Conservation (phyloP, 495 filamentous ascomycete genomes). For the Aspergillus ellipticus region DNA sequence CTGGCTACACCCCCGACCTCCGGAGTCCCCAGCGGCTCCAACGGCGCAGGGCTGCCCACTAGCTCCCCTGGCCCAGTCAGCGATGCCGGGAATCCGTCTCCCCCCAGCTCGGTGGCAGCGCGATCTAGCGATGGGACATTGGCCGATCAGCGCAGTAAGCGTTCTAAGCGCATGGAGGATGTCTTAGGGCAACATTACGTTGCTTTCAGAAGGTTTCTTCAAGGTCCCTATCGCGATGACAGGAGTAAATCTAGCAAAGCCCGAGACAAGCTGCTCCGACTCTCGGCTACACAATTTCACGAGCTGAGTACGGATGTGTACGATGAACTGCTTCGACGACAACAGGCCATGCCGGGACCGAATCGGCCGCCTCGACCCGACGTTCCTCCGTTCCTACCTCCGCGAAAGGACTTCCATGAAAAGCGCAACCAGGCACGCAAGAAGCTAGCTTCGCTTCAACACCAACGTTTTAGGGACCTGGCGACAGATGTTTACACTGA, state of each 20-base stretch:
- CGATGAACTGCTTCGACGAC: slow-evolving; percentile 86
- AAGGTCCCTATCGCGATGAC: slow-evolving; percentile 66
- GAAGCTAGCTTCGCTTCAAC: slow-evolving; percentile 83
- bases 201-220: slow-evolving; percentile 72
- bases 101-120: slow-evolving; percentile 74
- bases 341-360: slow-evolving; percentile 58
- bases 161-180: slow-evolving; percentile 59
- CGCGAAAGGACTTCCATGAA: slow-evolving; percentile 85
- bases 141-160: slow-evolving; percentile 54
- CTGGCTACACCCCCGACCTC: slow-evolving; percentile 70
- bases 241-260: slow-evolving; percentile 78
- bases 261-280: slow-evolving; percentile 83
- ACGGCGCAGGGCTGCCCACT: slow-evolving; percentile 41
- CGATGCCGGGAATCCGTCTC: slow-evolving; percentile 67
- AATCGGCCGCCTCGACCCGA: slow-evolving; percentile 49
- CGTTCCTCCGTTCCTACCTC: slow-evolving; percentile 68
- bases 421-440: slow-evolving; percentile 95
- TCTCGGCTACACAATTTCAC: slow-evolving; percentile 90
- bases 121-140: slow-evolving; percentile 72
- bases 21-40: slow-evolving; percentile 58
- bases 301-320: slow-evolving; percentile 97
- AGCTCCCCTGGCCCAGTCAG: slow-evolving; percentile 30
- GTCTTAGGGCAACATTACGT: slow-evolving; percentile 76
- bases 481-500: slow-evolving; percentile 96
- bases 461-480: slow-evolving; percentile 80